A percentile compares a stretch with the other conserved stretches of the same genome.
These are phyloP conservation scores for Pleomassaria siparia DNA, from an alignment of 2,329 filamentous ascomycete genomes.

Conservation along the genomic window DNA sequence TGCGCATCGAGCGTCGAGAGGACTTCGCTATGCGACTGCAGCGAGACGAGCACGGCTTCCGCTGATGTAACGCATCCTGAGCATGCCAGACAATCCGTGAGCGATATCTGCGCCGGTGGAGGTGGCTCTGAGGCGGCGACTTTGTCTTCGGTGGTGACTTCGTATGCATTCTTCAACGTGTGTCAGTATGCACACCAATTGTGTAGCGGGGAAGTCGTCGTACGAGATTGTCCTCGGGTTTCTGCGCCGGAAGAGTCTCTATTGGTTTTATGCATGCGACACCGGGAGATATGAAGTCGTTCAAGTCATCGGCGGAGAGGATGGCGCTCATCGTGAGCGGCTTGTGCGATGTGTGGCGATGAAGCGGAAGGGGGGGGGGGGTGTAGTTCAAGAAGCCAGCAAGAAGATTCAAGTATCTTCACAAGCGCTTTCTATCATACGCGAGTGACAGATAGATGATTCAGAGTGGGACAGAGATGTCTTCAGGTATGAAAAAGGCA, in stretches of 20 bases:
- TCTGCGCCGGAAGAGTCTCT: constrained; percentile 75
- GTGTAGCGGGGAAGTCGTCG: constrained; percentile 12
- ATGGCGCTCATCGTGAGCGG: constrained; percentile 81
- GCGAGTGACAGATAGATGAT: no score
- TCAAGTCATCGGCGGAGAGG: constrained; percentile 92
- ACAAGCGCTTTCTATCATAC: not conserved
- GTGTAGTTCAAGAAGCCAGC: not conserved
- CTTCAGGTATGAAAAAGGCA: not conserved
- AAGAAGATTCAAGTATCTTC: not conserved
- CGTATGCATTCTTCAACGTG: constrained; percentile 61
- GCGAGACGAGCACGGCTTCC: constrained; percentile 91
- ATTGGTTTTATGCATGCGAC: constrained; percentile 98
- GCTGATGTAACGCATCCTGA: constrained; percentile 97
- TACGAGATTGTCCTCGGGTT: constrained; percentile 52
- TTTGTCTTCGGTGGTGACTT: constrained; percentile 92
- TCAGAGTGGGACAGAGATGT: not conserved
- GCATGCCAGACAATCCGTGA: constrained; percentile 96
- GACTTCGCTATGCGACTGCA: constrained; percentile 93
- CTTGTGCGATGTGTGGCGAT: constrained; percentile 11
- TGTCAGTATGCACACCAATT: constrained; percentile 29
- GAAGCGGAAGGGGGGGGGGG: no score
- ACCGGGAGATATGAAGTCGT: constrained; percentile 97
- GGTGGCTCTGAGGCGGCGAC: constrained; percentile 57
- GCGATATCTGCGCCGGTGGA: constrained; percentile 83
- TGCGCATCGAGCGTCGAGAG: constrained; percentile 74